These are phyloP conservation scores for Brasenia schreberi DNA, from an alignment of 164 flowering plant species.

Conservation along the genomic window DNA sequence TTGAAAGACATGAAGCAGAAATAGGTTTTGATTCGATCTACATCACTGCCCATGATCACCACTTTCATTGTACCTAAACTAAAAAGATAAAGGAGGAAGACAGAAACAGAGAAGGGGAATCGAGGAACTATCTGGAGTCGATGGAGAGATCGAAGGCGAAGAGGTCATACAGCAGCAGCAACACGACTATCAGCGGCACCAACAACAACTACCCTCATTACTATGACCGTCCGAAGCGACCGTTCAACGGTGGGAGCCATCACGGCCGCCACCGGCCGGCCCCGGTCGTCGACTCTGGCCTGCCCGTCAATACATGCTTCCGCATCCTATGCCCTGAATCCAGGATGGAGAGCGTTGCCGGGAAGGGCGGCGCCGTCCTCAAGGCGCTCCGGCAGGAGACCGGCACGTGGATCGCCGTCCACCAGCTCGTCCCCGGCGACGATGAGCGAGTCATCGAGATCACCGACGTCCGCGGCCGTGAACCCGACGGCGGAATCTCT, in stretches of 20 bases:
- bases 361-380: conserved; percentile 82
- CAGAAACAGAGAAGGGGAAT: no score
- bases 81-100: no score
- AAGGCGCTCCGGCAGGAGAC: conserved; percentile 84
- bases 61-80: no score
- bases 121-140: background rate
- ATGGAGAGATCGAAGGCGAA: background rate
- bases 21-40: no score
- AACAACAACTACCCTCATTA: background rate
- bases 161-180: background rate
- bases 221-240: background rate
- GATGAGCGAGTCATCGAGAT: conserved; percentile 95
- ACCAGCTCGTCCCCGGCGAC: conserved; percentile 70
- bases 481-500: conserved; percentile 69
- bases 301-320: conserved; percentile 45
- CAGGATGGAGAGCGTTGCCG: conserved; percentile 83
- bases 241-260: background rate
- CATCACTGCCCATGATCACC: no score
- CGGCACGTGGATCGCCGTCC: conserved; percentile 96
- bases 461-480: conserved; percentile 62
- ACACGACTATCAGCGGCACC: background rate
- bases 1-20: no score
- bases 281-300: conserved; percentile 20
- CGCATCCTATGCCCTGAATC: conserved; percentile 76
- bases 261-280: conserved; percentile 34